phyloP scores from a whole-genome alignment of 305 asterid genomes.

The Lippia alba region DNA sequence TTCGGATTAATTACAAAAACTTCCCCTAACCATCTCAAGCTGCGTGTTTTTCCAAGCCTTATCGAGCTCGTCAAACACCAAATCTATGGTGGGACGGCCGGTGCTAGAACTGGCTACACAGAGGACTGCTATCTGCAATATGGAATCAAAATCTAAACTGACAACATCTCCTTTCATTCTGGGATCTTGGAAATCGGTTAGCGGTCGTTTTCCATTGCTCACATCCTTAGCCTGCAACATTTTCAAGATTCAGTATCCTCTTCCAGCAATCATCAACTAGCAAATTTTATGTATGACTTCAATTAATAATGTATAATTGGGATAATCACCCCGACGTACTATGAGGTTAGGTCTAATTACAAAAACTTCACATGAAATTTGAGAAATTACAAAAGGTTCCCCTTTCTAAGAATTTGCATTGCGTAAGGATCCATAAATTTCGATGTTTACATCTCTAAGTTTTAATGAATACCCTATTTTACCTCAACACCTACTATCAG shows the following conservation, averaged over 20 bases:
- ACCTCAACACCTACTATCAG: too few relatives aligned
- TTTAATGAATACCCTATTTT: too few relatives aligned
- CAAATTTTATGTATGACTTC: neutral
- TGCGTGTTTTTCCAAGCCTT: conserved; percentile 65
- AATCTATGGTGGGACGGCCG: conserved; percentile 75
- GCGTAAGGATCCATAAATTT: too few relatives aligned
- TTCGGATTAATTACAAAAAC: too few relatives aligned
- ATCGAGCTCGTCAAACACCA: conserved; percentile 70
- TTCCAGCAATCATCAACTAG: neutral
- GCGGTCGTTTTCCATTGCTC: conserved; percentile 65
- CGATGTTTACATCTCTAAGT: too few relatives aligned
- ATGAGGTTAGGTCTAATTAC: too few relatives aligned
- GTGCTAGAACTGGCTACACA: conserved; percentile 73
- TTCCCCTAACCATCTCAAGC: conserved; percentile 45
- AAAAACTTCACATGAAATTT: too few relatives aligned
- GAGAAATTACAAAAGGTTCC: too few relatives aligned
- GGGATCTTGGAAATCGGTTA: conserved; percentile 68
- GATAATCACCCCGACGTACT: too few relatives aligned
- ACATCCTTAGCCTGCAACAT: conserved; percentile 82
- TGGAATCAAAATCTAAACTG: conserved; percentile 68
- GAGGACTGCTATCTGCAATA: conserved; percentile 76
- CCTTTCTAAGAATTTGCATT: too few relatives aligned
- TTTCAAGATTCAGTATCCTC: conserved; percentile 27
- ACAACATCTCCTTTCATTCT: conserved; percentile 54
- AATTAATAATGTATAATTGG: too few relatives aligned